Evolutionary conservation across 305 asterid genomes (phyloP).

Genomic region (Fraxinus sp.): DNA sequence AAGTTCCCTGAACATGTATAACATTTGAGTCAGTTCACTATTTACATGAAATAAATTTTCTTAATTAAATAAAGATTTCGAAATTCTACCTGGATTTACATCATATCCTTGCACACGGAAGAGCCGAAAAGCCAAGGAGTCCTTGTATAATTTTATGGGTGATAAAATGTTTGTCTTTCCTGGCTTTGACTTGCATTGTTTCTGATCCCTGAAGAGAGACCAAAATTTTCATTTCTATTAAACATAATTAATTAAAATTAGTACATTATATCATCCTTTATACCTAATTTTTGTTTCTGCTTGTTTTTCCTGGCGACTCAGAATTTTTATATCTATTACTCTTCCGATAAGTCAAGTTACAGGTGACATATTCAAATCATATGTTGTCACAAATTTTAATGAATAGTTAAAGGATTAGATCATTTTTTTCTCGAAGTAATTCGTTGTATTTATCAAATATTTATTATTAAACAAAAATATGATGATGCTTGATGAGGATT

Average conservation of each 20-base stretch:
- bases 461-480: not conserved
- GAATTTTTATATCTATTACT: not conserved
- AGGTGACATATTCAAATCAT: not conserved
- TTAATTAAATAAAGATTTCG: not conserved
- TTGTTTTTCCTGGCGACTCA: not conserved
- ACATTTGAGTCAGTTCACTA: not conserved
- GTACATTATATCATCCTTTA: no score
- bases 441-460: not conserved
- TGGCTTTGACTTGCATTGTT: conserved; percentile 13
- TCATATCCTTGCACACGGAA: conserved; percentile 48
- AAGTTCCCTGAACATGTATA: conserved; percentile 37
- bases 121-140: conserved; percentile 64
- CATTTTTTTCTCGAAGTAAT: not conserved
- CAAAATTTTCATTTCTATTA: not conserved
- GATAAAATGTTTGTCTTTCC: conserved; percentile 1
- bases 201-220: conserved; percentile 24
- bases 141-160: conserved; percentile 45
- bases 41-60: not conserved
- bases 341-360: not conserved
- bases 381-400: not conserved
- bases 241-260: not conserved
- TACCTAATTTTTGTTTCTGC: not conserved
- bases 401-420: not conserved
- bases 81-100: conserved; percentile 40
- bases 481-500: no score